Base-by-base conservation (phyloP, 768 basidiomycete genomes). In the Rhodotorula diobovata region DNA sequence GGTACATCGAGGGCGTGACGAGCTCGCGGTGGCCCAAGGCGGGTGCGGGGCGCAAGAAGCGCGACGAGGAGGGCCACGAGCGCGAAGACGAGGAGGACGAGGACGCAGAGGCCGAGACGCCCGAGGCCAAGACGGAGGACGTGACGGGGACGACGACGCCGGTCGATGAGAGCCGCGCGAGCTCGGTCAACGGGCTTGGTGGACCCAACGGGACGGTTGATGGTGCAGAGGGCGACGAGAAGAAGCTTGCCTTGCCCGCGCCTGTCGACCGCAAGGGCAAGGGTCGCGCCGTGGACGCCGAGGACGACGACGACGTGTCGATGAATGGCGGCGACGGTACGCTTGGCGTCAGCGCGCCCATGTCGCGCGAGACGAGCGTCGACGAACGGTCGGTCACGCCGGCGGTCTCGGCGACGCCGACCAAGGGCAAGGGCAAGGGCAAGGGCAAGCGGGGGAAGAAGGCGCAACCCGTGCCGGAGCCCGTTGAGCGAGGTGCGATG, bases 1-100 rank as follows among this genome's bases (percentile, higher is more conserved):
- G 69, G 8, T 66, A 70, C 54, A 66, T 65, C 18, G 53, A 57
- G 51, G 69, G 64, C 45, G 69, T 65, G n/a, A 70, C 63, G 60
- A 66, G 63, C 18, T 32, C 59, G 34, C 12, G 68, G 51, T 65
- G 63, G 48, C 63, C 41, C 4, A 30, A 23, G 46, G 25, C 30
- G 45, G 35, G 46, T 12, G n/a, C n/a, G n/a, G 25, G 25, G 59
- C 30, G 41, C 51, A 51, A 41, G 28, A 32, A 54, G 30, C 35
- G 35, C 21, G 51, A 23, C 16, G 51, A 54, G 28, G 50, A 46
- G 43, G 9, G 28, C 2, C 39, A 18, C 16, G 45, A 30, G 34
- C 50, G 18, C 21, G 66, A 35, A 28, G 50, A 54, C 46, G 21
- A 54, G 21, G 39, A 34, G 4, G 50, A 51, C 21, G 39, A 34